Evolutionary conservation across 768 basidiomycete species (phyloP).

Genomic region (Mycena rosella): DNA sequence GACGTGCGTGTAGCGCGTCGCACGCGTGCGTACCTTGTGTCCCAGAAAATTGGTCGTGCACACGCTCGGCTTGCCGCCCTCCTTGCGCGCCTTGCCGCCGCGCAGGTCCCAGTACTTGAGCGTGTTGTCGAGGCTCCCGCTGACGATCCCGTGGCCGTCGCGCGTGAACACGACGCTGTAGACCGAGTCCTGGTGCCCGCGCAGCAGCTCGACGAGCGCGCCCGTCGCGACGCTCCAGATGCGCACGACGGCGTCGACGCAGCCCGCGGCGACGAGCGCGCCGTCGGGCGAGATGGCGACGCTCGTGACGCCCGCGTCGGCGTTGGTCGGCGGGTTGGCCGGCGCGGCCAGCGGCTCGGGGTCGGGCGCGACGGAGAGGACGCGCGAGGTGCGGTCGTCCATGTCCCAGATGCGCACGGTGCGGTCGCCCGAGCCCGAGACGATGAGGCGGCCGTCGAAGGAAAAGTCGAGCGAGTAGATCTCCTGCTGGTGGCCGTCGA

Average conservation of each 20-base stretch:
- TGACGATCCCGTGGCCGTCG: constrained; percentile 91
- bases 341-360: constrained; percentile 7
- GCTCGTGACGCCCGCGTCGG: constrained; percentile 70
- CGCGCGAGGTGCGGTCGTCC: constrained; percentile 36
- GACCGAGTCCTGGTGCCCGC: constrained; percentile 87
- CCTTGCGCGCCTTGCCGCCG: constrained; percentile 62
- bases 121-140: constrained; percentile 92
- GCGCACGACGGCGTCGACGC: constrained; percentile 71
- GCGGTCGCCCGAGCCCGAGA: constrained; percentile 80
- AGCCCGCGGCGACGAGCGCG: constrained; percentile 58
- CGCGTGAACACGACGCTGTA: constrained; percentile 95
- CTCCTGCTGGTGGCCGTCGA: constrained; percentile 90
- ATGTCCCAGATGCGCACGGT: constrained; percentile 50
- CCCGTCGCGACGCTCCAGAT: constrained; percentile 74
- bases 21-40: constrained; percentile 76
- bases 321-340: constrained; percentile 36
- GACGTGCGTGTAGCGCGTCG: too few relatives aligned
- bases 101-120: constrained; percentile 91
- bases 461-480: constrained; percentile 95
- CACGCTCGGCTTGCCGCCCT: constrained; percentile 52
- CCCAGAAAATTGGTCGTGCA: constrained; percentile 83
- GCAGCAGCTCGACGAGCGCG: constrained; percentile 75
- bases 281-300: constrained; percentile 76
- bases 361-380: constrained; percentile 38
- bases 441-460: constrained; percentile 78